A percentile compares a stretch with the other conserved stretches of the same genome.
phyloP scores from a whole-genome alignment of 345 rosid genomes.

The Geranium rotundifolium region DNA sequence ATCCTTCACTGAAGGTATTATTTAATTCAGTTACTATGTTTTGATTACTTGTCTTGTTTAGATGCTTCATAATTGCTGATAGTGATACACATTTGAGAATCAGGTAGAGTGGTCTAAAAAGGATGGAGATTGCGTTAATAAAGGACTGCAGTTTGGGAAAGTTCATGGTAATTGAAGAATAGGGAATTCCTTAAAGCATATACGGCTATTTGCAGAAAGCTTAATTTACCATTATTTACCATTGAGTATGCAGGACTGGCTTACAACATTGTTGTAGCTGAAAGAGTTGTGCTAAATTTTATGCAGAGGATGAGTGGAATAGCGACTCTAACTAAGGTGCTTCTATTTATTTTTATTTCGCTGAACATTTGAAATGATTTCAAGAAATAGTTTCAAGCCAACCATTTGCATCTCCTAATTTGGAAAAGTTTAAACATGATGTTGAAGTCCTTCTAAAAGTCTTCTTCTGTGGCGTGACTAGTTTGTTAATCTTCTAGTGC shows the following conservation, averaged over 20 bases:
- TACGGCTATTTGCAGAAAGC: not conserved
- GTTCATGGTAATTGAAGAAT: conserved; percentile 43
- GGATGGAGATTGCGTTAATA: conserved; percentile 77
- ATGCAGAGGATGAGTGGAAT: conserved; percentile 99
- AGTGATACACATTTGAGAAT: conserved; percentile 7
- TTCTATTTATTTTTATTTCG: conserved; percentile 2
- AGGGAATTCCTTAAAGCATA: not conserved
- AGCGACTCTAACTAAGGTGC: conserved; percentile 89
- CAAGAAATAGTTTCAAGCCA: not conserved
- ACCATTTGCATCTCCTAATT: not conserved
- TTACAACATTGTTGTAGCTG: conserved; percentile 75
- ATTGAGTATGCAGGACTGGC: conserved; percentile 49
- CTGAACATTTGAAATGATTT: not conserved
- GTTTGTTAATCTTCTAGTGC: too few species aligned
- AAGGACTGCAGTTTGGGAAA: conserved; percentile 86
- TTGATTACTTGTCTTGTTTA: conserved; percentile 7
- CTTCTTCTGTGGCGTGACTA: too few species aligned
- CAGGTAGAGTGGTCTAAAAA: conserved; percentile 78
- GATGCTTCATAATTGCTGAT: conserved; percentile 7
- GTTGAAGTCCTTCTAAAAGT: too few species aligned
- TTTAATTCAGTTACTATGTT: not conserved
- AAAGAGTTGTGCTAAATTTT: conserved; percentile 84
- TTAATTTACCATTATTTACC: not conserved
- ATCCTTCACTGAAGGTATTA: conserved; percentile 70
- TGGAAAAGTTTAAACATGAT: too few species aligned